These are phyloP conservation scores for Trichoderma sp. DNA, from an alignment of 2,329 filamentous ascomycete genomes.

Conservation along the genomic window DNA sequence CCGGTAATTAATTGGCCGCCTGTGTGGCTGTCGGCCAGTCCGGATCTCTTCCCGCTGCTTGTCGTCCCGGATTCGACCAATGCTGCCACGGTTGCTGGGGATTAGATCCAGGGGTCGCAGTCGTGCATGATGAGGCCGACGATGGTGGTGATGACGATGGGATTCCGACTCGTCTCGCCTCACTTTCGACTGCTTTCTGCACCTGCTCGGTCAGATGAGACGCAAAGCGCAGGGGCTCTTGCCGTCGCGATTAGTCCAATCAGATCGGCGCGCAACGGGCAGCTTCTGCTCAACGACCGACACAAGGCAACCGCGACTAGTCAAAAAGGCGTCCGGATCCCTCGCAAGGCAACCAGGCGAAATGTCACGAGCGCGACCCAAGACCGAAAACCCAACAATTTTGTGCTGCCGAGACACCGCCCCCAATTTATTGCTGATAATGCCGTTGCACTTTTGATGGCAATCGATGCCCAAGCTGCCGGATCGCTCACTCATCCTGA, in stretches of 20 bases:
- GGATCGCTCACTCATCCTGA: background rate
- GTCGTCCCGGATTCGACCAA: background rate
- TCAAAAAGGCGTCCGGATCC: background rate
- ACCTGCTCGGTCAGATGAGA: constrained; percentile 18
- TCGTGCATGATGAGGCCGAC: background rate
- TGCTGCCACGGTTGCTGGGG: background rate
- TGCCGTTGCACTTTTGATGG: background rate
- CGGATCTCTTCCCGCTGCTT: background rate
- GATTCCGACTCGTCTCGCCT: constrained; percentile 3
- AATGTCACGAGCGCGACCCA: constrained; percentile 9
- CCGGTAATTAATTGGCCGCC: background rate
- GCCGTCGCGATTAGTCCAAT: constrained; percentile 8
- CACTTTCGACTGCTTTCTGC: background rate
- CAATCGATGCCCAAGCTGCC: background rate
- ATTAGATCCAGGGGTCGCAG: background rate
- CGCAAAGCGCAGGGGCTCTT: background rate
- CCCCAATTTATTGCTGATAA: background rate
- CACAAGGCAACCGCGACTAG: constrained; percentile 6
- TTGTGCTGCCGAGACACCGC: background rate
- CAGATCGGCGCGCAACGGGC: background rate
- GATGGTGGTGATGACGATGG: background rate
- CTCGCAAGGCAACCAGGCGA: constrained; percentile 2
- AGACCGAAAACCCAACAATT: constrained; percentile 15
- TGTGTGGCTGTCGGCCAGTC: background rate
- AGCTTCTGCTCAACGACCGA: background rate